phyloP scores from a whole-genome alignment of 169 alveolate genomes.

The Cryptosporidium parvum region DNA sequence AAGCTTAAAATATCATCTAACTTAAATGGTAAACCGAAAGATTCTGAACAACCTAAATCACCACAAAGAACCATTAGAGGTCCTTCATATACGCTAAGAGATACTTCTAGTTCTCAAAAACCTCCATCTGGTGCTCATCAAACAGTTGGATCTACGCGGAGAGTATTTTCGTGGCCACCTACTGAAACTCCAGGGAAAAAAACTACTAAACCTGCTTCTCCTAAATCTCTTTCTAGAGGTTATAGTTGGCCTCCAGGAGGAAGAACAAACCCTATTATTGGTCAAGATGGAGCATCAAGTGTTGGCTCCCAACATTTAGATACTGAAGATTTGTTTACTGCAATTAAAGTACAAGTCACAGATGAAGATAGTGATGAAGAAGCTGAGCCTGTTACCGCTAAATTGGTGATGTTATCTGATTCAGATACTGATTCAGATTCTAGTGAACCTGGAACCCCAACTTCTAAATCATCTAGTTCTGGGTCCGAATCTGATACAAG shows the following conservation, averaged over 20 bases:
- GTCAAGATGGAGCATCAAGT: no score
- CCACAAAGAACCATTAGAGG: background rate
- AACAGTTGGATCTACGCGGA: background rate
- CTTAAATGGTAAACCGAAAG: background rate
- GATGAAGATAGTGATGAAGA: background rate
- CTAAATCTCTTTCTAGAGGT: background rate
- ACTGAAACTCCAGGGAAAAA: background rate
- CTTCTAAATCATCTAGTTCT: background rate
- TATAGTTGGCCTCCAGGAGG: background rate
- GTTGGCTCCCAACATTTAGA: background rate
- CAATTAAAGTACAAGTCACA: background rate
- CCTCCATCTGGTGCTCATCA: background rate
- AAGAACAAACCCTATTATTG: no score
- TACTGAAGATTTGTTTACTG: background rate
- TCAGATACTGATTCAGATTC: no score
- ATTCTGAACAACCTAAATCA: background rate
- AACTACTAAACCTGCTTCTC: background rate
- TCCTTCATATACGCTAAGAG: background rate
- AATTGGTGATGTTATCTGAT: no score
- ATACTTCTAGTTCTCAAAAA: background rate
- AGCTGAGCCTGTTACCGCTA: background rate
- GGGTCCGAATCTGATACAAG: background rate
- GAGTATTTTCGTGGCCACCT: background rate
- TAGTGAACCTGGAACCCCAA: background rate
- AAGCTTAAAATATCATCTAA: slow-evolving; percentile 1